Evolutionary conservation across 495 filamentous ascomycete genomes (phyloP).

Genomic region (Penicillium tannophilum): DNA sequence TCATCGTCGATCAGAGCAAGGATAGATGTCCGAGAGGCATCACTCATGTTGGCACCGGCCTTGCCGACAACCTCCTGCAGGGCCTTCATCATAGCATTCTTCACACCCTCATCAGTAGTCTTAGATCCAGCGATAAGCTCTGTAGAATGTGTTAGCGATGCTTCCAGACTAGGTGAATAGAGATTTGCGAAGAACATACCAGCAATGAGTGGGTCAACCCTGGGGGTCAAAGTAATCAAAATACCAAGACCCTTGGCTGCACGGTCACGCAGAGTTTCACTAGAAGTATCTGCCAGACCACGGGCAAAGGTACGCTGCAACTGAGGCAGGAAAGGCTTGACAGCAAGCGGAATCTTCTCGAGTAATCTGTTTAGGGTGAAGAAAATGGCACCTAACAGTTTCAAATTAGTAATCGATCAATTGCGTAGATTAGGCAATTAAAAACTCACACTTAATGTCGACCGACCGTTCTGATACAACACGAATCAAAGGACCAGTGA

Average conservation of each 20-base stretch:
- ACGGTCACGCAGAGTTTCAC: constrained; percentile 80
- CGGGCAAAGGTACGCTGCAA: constrained; percentile 96
- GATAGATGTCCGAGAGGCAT: constrained; percentile 77
- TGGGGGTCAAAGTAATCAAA: constrained; percentile 91
- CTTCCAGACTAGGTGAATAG: neutral
- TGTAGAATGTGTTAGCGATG: neutral
- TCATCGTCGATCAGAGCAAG: constrained; percentile 86
- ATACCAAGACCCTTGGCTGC: constrained; percentile 97
- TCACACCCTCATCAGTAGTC: constrained; percentile 84
- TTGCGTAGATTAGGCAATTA: neutral
- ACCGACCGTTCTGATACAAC: constrained; percentile 94
- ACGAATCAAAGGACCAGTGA: constrained; percentile 95
- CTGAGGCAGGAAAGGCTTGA: constrained; percentile 97
- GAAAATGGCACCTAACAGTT: constrained; percentile 74
- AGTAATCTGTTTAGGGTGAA: constrained; percentile 92
- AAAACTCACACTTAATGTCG: constrained; percentile 73
- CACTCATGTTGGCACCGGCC: constrained; percentile 91
- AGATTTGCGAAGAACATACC: neutral
- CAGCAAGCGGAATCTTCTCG: constrained; percentile 92
- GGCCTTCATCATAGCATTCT: constrained; percentile 96
- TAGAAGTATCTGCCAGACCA: constrained; percentile 88
- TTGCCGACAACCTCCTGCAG: constrained; percentile 95
- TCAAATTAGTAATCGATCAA: constrained; percentile 9
- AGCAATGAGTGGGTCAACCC: constrained; percentile 87
- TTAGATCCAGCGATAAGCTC: constrained; percentile 94